These are phyloP conservation scores for Trichoderma sp. DNA, from an alignment of 2,329 filamentous ascomycete genomes.

Conservation along the genomic window DNA sequence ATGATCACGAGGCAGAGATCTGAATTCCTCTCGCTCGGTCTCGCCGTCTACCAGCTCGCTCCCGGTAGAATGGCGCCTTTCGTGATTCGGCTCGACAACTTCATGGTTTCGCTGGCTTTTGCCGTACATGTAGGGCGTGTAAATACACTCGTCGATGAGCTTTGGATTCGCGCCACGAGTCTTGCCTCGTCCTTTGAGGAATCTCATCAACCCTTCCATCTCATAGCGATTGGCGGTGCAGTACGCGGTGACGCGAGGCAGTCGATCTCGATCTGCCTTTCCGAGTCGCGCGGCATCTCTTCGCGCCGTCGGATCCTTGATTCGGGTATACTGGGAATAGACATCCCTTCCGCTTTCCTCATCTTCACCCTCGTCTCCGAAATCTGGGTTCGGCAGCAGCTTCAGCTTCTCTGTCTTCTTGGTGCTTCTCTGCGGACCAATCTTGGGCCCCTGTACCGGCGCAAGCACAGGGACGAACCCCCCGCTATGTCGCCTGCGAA, in stretches of 20 bases:
- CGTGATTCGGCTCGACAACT: constrained; percentile 45
- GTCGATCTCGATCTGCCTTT: constrained; percentile 82
- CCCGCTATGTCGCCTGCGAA: constrained; percentile 82
- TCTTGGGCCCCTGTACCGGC: constrained; percentile 57
- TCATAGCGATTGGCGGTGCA: constrained; percentile 92
- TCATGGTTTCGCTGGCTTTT: constrained; percentile 30
- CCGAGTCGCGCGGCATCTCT: constrained; percentile 88
- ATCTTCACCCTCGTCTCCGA: constrained; percentile 71
- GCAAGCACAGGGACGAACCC: constrained; percentile 45
- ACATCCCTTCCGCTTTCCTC: constrained; percentile 94
- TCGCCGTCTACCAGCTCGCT: constrained; percentile 50
- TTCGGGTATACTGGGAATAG: constrained; percentile 95
- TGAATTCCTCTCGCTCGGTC: constrained; percentile 50
- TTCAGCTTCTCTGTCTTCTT: constrained; percentile 97
- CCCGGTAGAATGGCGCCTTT: constrained; percentile 74
- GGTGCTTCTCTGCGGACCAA: constrained; percentile 90
- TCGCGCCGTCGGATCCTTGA: constrained; percentile 91
- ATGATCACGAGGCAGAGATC: constrained; percentile 54
- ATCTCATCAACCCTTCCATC: constrained; percentile 84
- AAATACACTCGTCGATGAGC: constrained; percentile 95
- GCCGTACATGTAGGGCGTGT: constrained; percentile 85
- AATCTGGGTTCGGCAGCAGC: constrained; percentile 86
- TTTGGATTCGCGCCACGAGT: constrained; percentile 80
- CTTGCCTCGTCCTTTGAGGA: constrained; percentile 79
- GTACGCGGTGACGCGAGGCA: constrained; percentile 93